These are phyloP conservation scores for Colletotrichum gloeosporioides DNA, from an alignment of 2,329 filamentous ascomycete genomes.

Conservation along the genomic window DNA sequence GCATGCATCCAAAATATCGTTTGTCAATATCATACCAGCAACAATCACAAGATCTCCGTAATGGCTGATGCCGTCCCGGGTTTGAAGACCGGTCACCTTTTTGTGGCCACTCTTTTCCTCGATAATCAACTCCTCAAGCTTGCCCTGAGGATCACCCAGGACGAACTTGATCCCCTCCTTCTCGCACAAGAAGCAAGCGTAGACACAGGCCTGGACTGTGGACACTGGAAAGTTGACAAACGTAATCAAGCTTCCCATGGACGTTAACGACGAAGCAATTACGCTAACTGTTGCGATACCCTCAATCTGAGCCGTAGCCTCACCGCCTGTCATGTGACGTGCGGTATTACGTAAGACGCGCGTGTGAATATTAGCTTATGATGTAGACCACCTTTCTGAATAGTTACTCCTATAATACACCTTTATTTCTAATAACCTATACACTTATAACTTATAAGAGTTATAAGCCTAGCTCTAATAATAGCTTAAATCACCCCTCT, in stretches of 20 bases:
- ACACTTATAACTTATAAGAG: neutral
- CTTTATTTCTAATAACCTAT: neutral
- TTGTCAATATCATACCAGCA: conserved; percentile 10
- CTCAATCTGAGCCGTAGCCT: no score
- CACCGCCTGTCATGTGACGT: no score
- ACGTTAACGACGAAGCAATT: no score
- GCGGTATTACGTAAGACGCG: no score
- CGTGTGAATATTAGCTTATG: no score
- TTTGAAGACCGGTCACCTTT: conserved; percentile 30
- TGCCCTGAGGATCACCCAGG: neutral
- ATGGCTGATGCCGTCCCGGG: conserved; percentile 27
- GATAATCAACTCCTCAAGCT: neutral
- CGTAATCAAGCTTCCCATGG: no score
- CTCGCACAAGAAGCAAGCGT: neutral
- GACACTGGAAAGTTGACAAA: no score
- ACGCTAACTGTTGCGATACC: no score
- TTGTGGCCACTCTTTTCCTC: conserved; percentile 5
- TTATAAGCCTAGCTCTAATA: no score
- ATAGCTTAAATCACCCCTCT: no score
- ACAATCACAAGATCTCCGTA: conserved; percentile 29
- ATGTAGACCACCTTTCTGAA: no score
- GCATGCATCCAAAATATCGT: neutral
- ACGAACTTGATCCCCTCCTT: neutral
- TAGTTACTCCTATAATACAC: no score
- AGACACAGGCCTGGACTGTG: neutral